phyloP scores from a whole-genome alignment of 2,329 filamentous ascomycete genomes.

The Aspergillus novoparasiticus region DNA sequence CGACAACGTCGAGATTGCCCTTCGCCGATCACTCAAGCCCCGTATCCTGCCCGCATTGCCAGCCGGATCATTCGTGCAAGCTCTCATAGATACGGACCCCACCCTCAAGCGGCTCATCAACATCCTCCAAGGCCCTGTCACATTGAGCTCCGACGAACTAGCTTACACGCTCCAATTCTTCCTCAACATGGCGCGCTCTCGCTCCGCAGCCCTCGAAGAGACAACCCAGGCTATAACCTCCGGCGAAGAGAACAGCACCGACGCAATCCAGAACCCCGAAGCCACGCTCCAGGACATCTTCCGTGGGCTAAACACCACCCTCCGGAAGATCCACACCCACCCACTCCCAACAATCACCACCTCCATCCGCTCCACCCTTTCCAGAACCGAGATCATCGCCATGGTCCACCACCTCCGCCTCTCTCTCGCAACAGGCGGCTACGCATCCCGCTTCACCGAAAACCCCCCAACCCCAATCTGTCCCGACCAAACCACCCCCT shows the following conservation, averaged over 20 bases:
- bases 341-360: constrained; percentile 33
- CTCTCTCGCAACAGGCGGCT: constrained; percentile 45
- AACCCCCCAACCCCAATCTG: constrained; percentile 40
- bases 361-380: constrained; percentile 41
- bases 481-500: constrained; percentile 37
- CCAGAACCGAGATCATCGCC: constrained; percentile 42
- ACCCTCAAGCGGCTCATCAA: constrained; percentile 41
- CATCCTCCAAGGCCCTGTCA: constrained; percentile 38
- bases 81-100: constrained; percentile 42
- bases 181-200: constrained; percentile 40
- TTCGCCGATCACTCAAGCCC: constrained; percentile 38
- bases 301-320: constrained; percentile 40
- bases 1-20: constrained; percentile 43
- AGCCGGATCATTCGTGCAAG: constrained; percentile 41
- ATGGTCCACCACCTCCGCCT: constrained; percentile 47
- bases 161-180: constrained; percentile 43
- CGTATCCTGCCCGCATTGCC: constrained; percentile 41
- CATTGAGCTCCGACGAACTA: constrained; percentile 43
- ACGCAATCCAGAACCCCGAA: constrained; percentile 12
- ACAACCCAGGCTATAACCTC: constrained; percentile 34
- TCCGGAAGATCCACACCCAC: constrained; percentile 40
- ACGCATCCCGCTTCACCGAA: constrained; percentile 47
- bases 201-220: constrained; percentile 36
- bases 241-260: constrained; percentile 26
- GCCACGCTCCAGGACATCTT: constrained; percentile 38